Evolutionary conservation across 2,329 filamentous ascomycete genomes (phyloP).

Genomic region (Epichloe sylvatica): DNA sequence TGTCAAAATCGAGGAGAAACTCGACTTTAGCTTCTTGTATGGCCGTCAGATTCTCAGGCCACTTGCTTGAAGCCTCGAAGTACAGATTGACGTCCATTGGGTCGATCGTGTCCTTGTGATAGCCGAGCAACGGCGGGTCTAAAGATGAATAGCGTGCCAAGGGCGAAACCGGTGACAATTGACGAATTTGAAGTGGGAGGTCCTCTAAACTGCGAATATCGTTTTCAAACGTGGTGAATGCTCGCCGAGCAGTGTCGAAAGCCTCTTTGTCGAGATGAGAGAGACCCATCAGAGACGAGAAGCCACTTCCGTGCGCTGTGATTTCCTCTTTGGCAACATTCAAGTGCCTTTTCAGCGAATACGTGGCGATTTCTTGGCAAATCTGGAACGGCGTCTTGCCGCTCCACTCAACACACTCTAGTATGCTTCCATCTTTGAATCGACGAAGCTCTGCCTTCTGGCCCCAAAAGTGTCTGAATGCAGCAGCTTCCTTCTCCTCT

Average conservation of each 20-base stretch:
- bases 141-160: slow-evolving; percentile 63
- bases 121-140: slow-evolving; percentile 24
- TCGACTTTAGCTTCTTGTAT: slow-evolving; percentile 92
- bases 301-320: slow-evolving; percentile 34
- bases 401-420: slow-evolving; percentile 82
- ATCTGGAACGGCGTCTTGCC: slow-evolving; percentile 50
- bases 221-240: slow-evolving; percentile 59
- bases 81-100: slow-evolving; percentile 73
- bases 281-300: slow-evolving; percentile 33
- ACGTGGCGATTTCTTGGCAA: slow-evolving; percentile 64
- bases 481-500: slow-evolving; percentile 65
- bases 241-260: slow-evolving; percentile 56
- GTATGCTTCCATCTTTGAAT: slow-evolving; percentile 88
- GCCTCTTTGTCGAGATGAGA: slow-evolving; percentile 35
- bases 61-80: slow-evolving; percentile 84
- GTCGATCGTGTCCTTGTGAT: slow-evolving; percentile 27
- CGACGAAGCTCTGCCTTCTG: slow-evolving; percentile 83
- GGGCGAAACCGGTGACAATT: slow-evolving; percentile 59
- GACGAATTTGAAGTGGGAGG: slow-evolving; percentile 75
- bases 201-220: slow-evolving; percentile 66
- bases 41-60: slow-evolving; percentile 82
- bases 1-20: slow-evolving; percentile 65
- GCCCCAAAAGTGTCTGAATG: slow-evolving; percentile 88
- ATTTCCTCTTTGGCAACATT: slow-evolving; percentile 42
- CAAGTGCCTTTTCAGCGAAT: slow-evolving; percentile 58